Evolutionary conservation across 805 yeast species (phyloP).

Genomic region (Wickerhamiella cacticola): DNA sequence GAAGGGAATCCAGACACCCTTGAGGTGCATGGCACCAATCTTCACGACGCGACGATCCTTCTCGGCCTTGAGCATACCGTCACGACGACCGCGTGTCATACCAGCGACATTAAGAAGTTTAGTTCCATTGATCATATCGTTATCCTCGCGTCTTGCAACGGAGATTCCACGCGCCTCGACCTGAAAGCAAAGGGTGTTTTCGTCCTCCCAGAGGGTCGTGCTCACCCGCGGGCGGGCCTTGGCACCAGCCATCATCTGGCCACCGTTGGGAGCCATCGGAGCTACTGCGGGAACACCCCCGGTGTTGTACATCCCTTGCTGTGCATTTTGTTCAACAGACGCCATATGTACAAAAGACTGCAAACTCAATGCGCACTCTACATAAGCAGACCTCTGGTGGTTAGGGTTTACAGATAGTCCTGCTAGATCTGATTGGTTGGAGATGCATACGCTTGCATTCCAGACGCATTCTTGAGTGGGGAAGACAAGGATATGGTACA

Average conservation of each 20-base stretch:
- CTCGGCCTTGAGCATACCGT: conserved; percentile 74
- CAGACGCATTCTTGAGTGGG: too few relatives aligned
- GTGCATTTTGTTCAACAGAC: conserved; percentile 8
- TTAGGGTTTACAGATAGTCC: conserved; percentile 9
- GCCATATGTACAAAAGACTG: conserved; percentile 10
- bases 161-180: conserved; percentile 71
- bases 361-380: conserved; percentile 9
- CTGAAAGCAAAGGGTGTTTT: conserved; percentile 71
- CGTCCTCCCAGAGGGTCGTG: conserved; percentile 84
- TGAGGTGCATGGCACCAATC: conserved; percentile 76
- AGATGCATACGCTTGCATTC: not conserved
- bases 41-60: conserved; percentile 70
- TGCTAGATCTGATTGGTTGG: not conserved
- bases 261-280: not conserved
- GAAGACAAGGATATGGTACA: too few relatives aligned
- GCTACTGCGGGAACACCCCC: conserved; percentile 1
- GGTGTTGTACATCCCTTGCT: conserved; percentile 7
- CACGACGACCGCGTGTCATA: conserved; percentile 79
- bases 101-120: conserved; percentile 72
- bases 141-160: conserved; percentile 77
- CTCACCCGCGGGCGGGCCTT: conserved; percentile 43
- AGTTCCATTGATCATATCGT: conserved; percentile 79
- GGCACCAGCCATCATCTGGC: not conserved
- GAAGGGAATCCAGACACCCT: conserved; percentile 87
- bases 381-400: conserved; percentile 9